Conservation (phyloP, 2,329 filamentous ascomycete genomes). For the Fusarium sp. region DNA sequence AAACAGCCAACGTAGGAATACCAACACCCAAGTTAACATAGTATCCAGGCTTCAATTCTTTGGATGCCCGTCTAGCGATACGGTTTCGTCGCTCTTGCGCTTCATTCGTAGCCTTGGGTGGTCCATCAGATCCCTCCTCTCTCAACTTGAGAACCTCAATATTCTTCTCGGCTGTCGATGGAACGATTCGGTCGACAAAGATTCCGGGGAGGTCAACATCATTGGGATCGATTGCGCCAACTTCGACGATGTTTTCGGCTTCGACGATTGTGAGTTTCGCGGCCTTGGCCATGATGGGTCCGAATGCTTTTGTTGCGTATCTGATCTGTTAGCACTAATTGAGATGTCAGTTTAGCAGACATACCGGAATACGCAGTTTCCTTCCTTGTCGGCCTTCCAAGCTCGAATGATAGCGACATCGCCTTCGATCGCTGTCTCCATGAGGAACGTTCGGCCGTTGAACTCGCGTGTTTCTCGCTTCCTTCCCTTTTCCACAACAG, state of each 20-base stretch:
- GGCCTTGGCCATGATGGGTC: slow-evolving; percentile 82
- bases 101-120: slow-evolving; percentile 54
- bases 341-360: not conserved
- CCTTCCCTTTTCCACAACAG: slow-evolving; percentile 69
- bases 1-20: slow-evolving; percentile 87
- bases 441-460: slow-evolving; percentile 75
- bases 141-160: slow-evolving; percentile 75
- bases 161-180: slow-evolving; percentile 74
- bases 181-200: slow-evolving; percentile 83
- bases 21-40: slow-evolving; percentile 85
- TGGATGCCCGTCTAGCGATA: slow-evolving; percentile 80
- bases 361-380: slow-evolving; percentile 81
- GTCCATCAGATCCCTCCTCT: slow-evolving; percentile 51
- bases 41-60: slow-evolving; percentile 82
- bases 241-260: slow-evolving; percentile 82
- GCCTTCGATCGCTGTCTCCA: slow-evolving; percentile 79
- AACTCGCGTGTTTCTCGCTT: slow-evolving; percentile 78
- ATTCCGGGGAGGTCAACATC: slow-evolving; percentile 83
- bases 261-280: slow-evolving; percentile 83
- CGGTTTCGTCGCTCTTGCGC: slow-evolving; percentile 69
- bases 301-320: slow-evolving; percentile 80
- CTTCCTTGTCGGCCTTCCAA: slow-evolving; percentile 78
- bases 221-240: slow-evolving; percentile 77
- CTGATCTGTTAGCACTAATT: slow-evolving; percentile 43
- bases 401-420: slow-evolving; percentile 82